Evolutionary conservation across 2,329 filamentous ascomycete species (phyloP), one percentile per base, ranked within the genome.

Genomic region (Apiospora arundinis): DNA sequence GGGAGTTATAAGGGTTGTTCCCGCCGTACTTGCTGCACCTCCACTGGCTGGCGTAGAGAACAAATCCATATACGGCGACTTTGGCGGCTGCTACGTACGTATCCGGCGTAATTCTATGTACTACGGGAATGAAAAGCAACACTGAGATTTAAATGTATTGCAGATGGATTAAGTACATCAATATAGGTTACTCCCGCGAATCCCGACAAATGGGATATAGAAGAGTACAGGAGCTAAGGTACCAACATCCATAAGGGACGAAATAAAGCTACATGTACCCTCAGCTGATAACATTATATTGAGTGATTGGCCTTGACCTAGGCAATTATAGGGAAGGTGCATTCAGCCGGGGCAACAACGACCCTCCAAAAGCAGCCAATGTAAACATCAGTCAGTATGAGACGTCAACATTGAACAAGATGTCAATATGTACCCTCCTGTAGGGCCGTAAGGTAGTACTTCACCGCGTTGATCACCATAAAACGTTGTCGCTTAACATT

Each of bases 281-380:
- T 6, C 32, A 32, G 32, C 32, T 4, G 32, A 6, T n/a, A n/a
- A n/a, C n/a, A n/a, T n/a, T n/a, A 32, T 4, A 32, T 32, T 40
- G 32, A 23, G n/a, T 63, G 28, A 40, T 37, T n/a, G 18, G 21
- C 28, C 49, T 56, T 56, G 40, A 42, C n/a, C 21, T 49, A 21
- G 52, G 28, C 52, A n/a, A 40, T 63, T 40, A 40, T 28, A 63
- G 56, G 56, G 56, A 40, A 63, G 52, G 56, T 32, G 56, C 56
- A 40, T 63, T 63, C 56, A 63, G 32, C 56, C 28, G 21, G 56
- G 56, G 40, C 56, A 40, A 63, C 32, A 63, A 60, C 32, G 3
- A 32, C 32, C 3, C 32, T 6, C 32, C 32, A 3, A 32, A 37
- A 52, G 37, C 16, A 7, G 28, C 16, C 28, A 60, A 11, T 37